Evolutionary conservation across 139 green algal genomes (phyloP).

Genomic region (Zygnema circumcarinatum): DNA sequence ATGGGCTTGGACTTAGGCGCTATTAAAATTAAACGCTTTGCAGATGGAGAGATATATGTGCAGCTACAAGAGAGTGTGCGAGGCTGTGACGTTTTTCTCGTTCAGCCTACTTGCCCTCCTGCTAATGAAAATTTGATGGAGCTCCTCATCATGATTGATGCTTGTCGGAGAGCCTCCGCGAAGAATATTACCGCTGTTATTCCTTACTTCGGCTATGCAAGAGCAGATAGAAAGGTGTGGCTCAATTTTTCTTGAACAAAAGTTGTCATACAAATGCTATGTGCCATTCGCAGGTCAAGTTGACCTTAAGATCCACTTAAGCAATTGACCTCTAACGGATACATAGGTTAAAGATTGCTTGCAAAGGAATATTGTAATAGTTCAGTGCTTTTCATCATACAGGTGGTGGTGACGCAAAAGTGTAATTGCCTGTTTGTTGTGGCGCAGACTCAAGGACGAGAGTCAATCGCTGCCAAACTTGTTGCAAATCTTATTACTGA

Average conservation of each 20-base stretch:
- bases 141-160: conserved; percentile 94
- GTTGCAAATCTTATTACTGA: conserved; percentile 98
- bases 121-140: conserved; percentile 99
- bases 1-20: conserved; percentile 91
- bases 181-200: conserved; percentile 96
- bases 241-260: neutral
- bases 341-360: no score
- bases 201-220: conserved; percentile 80
- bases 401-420: no score
- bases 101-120: conserved; percentile 94
- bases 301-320: neutral
- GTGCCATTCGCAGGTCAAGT: neutral
- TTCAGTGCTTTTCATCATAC: no score
- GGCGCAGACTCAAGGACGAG: conserved; percentile 73
- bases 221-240: conserved; percentile 92
- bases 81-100: conserved; percentile 98
- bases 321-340: neutral
- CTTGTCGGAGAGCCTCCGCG: conserved; percentile 89
- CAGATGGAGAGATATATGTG: conserved; percentile 99
- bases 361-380: no score
- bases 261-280: neutral
- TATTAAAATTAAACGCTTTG: conserved; percentile 97
- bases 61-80: conserved; percentile 96
- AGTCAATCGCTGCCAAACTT: conserved; percentile 98
- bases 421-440: no score